Conservation (phyloP, 306 rosid genomes). For the Castanea crenata region DNA sequence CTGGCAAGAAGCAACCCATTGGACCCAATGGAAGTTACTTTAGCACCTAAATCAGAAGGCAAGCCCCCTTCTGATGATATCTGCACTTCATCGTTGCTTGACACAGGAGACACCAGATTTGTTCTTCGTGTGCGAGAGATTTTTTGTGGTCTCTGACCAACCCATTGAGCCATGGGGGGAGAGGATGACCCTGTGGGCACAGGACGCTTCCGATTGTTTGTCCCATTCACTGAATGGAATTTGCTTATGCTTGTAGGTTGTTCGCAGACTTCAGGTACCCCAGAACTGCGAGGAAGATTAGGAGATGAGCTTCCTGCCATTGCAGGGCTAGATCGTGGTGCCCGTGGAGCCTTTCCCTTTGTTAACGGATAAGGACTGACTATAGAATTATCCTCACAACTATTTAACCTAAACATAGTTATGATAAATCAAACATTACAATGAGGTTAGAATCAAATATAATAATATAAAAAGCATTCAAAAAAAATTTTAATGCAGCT, state of each 20-base stretch:
- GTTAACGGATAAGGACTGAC: conserved; percentile 42
- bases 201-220: conserved; percentile 54
- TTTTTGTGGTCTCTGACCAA: conserved; percentile 85
- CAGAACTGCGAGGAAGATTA: conserved; percentile 51
- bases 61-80: conserved; percentile 51
- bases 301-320: conserved; percentile 53
- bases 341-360: conserved; percentile 80
- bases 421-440: neutral
- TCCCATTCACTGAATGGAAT: conserved; percentile 42
- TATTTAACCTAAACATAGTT: conserved; percentile 44
- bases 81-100: conserved; percentile 57
- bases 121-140: conserved; percentile 76
- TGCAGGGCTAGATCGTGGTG: conserved; percentile 57
- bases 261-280: conserved; percentile 56
- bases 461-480: neutral
- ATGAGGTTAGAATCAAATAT: conserved; percentile 5
- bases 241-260: conserved; percentile 53
- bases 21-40: conserved; percentile 41
- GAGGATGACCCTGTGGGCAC: conserved; percentile 55
- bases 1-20: conserved; percentile 53
- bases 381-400: conserved; percentile 47
- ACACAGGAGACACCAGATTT: conserved; percentile 70
- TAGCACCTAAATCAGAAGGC: conserved; percentile 60
- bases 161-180: conserved; percentile 84
- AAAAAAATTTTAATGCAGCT: conserved; percentile 3